Percentiles rank a stretch among this genome's conserved stretches.
These are phyloP conservation scores for Paradendryphiella salina DNA, from an alignment of 2,329 filamentous ascomycete species.

Conservation along the genomic window DNA sequence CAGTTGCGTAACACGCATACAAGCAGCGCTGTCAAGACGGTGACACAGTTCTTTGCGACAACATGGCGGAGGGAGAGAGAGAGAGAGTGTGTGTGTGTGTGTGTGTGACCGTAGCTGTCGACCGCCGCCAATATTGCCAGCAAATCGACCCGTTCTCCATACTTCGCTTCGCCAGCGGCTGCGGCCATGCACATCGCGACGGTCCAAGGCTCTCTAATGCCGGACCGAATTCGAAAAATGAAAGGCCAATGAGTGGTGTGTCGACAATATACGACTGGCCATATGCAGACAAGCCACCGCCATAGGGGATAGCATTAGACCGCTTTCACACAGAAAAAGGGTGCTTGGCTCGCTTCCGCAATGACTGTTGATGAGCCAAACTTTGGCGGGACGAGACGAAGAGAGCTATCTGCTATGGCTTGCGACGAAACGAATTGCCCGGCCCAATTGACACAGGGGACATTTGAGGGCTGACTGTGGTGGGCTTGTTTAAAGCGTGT, in stretches of 20 bases:
- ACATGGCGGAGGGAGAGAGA: no score
- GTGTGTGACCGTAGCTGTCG: conserved; percentile 7
- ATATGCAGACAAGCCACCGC: conserved; percentile 17
- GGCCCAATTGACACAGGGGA: conserved; percentile 21
- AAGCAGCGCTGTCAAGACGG: no score
- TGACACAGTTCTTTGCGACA: no score
- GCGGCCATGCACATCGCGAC: conserved; percentile 25
- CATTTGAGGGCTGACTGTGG: conserved; percentile 28
- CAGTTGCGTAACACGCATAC: conserved; percentile 2
- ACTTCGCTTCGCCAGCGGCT: conserved; percentile 28
- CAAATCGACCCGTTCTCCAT: conserved; percentile 20
- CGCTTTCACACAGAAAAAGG: conserved; percentile 22
- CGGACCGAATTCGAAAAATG: conserved; percentile 15
- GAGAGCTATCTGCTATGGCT: conserved; percentile 14
- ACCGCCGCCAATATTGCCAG: conserved; percentile 23
- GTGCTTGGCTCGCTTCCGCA: conserved; percentile 24
- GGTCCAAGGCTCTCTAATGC: conserved; percentile 22
- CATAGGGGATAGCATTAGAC: conserved; percentile 28
- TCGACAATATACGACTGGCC: conserved; percentile 8
- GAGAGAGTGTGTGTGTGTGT: background rate
- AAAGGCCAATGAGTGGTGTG: conserved; percentile 16
- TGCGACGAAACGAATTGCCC: conserved; percentile 15
- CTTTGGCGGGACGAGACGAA: conserved; percentile 22
- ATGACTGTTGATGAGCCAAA: conserved; percentile 6
- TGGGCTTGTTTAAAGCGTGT: conserved; percentile 32